A percentile compares a stretch with the other conserved stretches of the same genome.
Evolutionary conservation across 2,329 filamentous ascomycete species (phyloP).

Genomic region (Nigrospora sphaerica): DNA sequence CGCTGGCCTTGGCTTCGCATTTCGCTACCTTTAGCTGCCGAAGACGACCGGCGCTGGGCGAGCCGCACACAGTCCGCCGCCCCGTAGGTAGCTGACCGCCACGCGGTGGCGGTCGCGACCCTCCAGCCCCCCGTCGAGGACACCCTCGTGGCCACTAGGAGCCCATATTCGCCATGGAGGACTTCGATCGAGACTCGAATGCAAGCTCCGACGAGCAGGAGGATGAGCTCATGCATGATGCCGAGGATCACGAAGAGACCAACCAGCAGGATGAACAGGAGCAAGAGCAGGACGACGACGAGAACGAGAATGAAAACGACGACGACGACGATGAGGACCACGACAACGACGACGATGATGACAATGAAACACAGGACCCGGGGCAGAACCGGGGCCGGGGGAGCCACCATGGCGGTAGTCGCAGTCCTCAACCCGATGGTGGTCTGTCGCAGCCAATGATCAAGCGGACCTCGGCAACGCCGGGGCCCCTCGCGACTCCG

Average conservation of each 20-base stretch:
- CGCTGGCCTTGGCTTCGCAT: no score
- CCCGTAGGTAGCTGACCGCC: no score
- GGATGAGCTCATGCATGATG: conserved; percentile 23
- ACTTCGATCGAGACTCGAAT: conserved; percentile 29
- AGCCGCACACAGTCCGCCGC: no score
- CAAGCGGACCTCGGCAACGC: conserved; percentile 22
- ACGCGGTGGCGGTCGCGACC: no score
- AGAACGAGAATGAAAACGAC: conserved; percentile 24
- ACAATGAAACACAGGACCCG: conserved; percentile 31
- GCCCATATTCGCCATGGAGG: conserved; percentile 24
- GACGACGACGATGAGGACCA: conserved; percentile 27
- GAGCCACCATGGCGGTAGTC: conserved; percentile 15
- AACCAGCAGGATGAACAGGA: conserved; percentile 29
- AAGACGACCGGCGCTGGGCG: no score
- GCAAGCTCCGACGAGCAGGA: conserved; percentile 36
- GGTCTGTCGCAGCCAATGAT: conserved; percentile 11
- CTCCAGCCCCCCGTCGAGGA: no score
- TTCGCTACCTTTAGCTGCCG: no score
- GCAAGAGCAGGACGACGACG: conserved; percentile 23
- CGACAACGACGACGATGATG: conserved; percentile 25
- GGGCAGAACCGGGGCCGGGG: conserved; percentile 29
- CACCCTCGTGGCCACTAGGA: no score
- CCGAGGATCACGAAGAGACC: conserved; percentile 14
- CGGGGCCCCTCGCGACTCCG: conserved; percentile 21
- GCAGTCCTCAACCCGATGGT: conserved; percentile 8